Conservation (phyloP, 768 basidiomycete genomes). For the Lactarius deliciosus region DNA sequence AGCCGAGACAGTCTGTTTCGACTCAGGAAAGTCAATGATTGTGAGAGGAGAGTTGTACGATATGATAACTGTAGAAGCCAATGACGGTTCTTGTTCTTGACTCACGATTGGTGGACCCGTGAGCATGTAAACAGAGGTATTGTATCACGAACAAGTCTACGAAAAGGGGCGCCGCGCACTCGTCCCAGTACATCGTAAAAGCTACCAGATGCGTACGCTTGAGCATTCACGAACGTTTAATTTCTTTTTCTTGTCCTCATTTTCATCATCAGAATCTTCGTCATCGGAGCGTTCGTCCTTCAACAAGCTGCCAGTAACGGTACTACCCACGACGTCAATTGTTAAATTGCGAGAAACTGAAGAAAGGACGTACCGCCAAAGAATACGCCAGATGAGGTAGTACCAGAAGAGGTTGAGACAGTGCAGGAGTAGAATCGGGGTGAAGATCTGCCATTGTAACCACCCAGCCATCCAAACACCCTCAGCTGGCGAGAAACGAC, state of each 20-base stretch:
- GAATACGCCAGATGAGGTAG: constrained; percentile 76
- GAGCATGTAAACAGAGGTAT: not conserved
- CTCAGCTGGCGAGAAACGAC: constrained; percentile 55
- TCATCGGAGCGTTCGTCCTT: constrained; percentile 83
- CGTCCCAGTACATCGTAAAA: not conserved
- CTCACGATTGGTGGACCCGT: not conserved
- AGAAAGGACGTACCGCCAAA: constrained; percentile 54
- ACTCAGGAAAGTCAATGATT: constrained; percentile 7
- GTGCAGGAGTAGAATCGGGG: constrained; percentile 72
- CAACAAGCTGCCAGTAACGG: constrained; percentile 45
- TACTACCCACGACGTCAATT: constrained; percentile 41
- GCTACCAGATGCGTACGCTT: constrained; percentile 41
- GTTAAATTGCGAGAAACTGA: not conserved
- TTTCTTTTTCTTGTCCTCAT: not conserved
- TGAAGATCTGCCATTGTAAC: constrained; percentile 82
- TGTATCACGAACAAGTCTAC: not conserved
- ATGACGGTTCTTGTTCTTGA: not conserved
- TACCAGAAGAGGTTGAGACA: constrained; percentile 94
- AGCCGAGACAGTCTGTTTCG: not conserved
- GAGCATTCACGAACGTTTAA: constrained; percentile 12
- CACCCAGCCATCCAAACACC: constrained; percentile 74
- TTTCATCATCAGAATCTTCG: constrained; percentile 42
- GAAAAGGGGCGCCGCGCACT: not conserved
- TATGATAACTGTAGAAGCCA: not conserved
- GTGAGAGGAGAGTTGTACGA: not conserved